Conservation (phyloP, 441 rosid species). For the Syzygium malaccense region DNA sequence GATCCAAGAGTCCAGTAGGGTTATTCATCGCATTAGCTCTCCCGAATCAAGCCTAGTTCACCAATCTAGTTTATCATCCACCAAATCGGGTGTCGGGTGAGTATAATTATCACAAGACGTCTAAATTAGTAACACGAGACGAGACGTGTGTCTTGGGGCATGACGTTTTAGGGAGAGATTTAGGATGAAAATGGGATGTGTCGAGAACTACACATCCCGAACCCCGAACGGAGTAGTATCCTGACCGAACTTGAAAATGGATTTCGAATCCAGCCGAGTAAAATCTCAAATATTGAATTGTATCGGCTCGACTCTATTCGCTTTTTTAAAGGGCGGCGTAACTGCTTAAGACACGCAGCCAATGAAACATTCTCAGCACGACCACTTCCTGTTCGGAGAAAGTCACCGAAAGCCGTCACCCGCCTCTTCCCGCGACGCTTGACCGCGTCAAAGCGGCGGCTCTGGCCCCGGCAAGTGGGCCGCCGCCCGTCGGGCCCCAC, state of each 20-base stretch:
- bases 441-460: background rate
- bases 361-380: background rate
- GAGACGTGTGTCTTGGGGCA: background rate
- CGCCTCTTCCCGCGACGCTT: background rate
- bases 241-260: background rate
- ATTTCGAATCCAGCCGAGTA: background rate
- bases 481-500: background rate
- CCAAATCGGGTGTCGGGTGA: background rate
- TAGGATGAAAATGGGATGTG: background rate
- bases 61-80: background rate
- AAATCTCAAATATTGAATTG: background rate
- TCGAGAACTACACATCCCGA: background rate
- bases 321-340: background rate
- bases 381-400: background rate
- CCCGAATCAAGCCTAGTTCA: background rate
- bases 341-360: background rate
- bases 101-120: background rate
- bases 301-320: background rate
- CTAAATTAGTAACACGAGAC: background rate
- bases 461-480: background rate
- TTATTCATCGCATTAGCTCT: background rate
- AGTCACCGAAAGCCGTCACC: background rate
- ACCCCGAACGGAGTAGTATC: background rate
- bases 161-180: background rate
- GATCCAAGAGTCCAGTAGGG: background rate